Evolutionary conservation across 805 yeast genomes (phyloP).

Genomic region (Yarrowia keelungensis): DNA sequence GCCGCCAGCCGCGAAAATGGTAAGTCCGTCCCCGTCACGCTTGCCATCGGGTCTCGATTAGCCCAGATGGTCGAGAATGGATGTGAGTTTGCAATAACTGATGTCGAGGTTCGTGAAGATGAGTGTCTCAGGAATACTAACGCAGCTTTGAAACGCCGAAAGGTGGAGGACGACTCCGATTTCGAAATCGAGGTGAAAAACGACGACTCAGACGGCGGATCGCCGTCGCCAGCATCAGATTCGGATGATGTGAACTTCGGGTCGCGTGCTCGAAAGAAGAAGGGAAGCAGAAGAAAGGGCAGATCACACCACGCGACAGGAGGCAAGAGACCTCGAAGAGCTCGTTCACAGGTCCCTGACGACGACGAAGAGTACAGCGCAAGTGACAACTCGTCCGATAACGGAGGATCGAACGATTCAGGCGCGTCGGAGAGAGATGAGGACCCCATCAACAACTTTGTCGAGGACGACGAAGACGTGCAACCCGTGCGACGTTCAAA

Average conservation of each 20-base stretch:
- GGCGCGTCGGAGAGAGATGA: slow-evolving; percentile 21
- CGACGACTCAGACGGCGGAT: slow-evolving; percentile 10
- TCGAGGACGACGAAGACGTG: slow-evolving; percentile 32
- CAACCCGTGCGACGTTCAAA: slow-evolving; percentile 18
- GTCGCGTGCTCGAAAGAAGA: slow-evolving; percentile 16
- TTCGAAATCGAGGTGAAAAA: slow-evolving; percentile 13
- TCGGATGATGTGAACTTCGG: slow-evolving; percentile 33
- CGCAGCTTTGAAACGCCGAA: slow-evolving; percentile 24
- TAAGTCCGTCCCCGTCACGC: slow-evolving; percentile 41
- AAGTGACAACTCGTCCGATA: slow-evolving; percentile 23
- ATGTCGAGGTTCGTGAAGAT: not conserved
- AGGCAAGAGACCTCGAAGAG: slow-evolving; percentile 19
- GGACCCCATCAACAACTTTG: slow-evolving; percentile 34
- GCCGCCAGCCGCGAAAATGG: slow-evolving; percentile 18
- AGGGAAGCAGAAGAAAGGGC: slow-evolving; percentile 17
- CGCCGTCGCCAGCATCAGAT: slow-evolving; percentile 26
- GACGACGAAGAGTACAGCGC: slow-evolving; percentile 33
- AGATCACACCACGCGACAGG: slow-evolving; percentile 13
- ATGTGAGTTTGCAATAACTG: not conserved
- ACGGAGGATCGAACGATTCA: slow-evolving; percentile 15
- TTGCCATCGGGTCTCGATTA: slow-evolving; percentile 41
- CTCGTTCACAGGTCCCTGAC: slow-evolving; percentile 33
- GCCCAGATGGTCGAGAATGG: slow-evolving; percentile 40
- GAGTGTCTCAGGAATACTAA: slow-evolving; percentile 5
- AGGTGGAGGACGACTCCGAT: slow-evolving; percentile 31